Conservation (phyloP, 257 asterid species). For the Plantago major region DNA sequence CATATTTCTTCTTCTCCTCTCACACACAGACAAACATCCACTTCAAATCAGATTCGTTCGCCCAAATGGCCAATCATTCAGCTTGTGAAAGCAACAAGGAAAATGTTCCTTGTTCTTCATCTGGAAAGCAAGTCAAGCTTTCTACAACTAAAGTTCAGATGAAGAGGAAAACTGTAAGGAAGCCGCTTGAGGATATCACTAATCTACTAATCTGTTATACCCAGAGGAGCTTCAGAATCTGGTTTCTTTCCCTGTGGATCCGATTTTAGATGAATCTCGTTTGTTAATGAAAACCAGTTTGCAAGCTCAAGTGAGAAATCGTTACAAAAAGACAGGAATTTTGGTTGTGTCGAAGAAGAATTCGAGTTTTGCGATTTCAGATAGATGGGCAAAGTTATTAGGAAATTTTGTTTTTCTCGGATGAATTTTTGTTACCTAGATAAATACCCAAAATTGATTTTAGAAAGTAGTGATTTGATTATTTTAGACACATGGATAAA, state of each 20-base stretch:
- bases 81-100: not conserved
- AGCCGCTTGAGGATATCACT: conserved; percentile 1
- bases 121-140: not conserved
- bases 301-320: not conserved
- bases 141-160: not conserved
- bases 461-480: not conserved
- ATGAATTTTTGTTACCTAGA: not conserved
- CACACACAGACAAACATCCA: not conserved
- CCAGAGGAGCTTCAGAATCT: not conserved
- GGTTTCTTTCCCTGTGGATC: not conserved
- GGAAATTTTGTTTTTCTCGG: not conserved
- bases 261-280: not conserved
- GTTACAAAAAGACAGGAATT: not conserved
- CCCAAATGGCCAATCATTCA: not conserved
- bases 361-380: not conserved
- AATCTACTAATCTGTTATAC: not conserved
- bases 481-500: too few species aligned
- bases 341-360: conserved; percentile 1
- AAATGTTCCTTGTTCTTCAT: not conserved
- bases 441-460: not conserved
- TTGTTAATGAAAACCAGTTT: not conserved
- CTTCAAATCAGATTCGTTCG: not conserved
- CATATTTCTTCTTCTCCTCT: not conserved
- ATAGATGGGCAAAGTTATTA: not conserved
- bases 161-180: not conserved